These are phyloP conservation scores for Boletellus deceptivus DNA, from an alignment of 1,284 basidiomycete species.

Conservation along the genomic window DNA sequence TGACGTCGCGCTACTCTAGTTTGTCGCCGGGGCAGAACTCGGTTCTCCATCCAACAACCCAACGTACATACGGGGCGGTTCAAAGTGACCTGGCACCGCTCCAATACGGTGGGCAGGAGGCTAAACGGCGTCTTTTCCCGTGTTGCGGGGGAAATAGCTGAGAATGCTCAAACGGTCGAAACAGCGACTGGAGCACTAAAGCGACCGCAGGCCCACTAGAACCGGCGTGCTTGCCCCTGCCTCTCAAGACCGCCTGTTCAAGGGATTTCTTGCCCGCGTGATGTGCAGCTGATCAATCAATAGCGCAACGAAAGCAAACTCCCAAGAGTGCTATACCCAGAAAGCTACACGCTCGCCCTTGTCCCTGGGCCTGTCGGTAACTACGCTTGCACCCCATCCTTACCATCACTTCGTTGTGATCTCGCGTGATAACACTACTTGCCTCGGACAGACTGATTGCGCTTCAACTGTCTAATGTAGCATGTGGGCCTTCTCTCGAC, in stretches of 20 bases:
- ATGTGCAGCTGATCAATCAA: background rate
- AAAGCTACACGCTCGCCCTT: background rate
- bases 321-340: too few relatives aligned
- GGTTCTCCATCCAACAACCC: background rate
- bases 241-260: background rate
- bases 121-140: background rate
- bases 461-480: slow-evolving; percentile 9
- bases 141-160: too few relatives aligned
- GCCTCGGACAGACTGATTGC: background rate
- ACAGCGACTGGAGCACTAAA: too few relatives aligned
- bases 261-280: too few relatives aligned
- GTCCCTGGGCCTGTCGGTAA: background rate
- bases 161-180: too few relatives aligned
- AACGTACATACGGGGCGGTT: background rate
- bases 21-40: background rate
- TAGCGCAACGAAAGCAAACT: background rate
- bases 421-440: slow-evolving; percentile 1
- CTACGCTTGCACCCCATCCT: background rate
- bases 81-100: background rate
- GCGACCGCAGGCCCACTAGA: too few relatives aligned
- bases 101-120: background rate
- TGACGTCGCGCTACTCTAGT: background rate
- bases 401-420: background rate
- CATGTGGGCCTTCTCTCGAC: slow-evolving; percentile 16
- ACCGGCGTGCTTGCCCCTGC: background rate